Evolutionary conservation across 169 alveolate species (phyloP), one percentile per base, ranked within the genome.

Genomic region (Cystoisospora suis): DNA sequence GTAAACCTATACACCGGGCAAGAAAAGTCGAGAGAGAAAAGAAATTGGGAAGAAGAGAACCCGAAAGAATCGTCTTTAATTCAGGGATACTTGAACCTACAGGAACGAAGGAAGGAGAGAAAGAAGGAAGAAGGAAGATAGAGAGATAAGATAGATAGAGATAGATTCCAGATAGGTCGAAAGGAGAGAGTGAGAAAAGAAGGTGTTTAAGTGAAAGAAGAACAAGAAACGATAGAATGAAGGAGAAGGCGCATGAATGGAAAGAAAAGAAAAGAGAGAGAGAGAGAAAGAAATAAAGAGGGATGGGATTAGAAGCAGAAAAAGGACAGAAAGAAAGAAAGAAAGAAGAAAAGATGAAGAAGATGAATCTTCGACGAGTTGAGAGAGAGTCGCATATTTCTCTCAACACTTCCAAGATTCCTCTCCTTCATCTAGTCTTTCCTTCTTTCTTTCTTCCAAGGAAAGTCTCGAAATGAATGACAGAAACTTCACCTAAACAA

Each of bases 1-100:
- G 87, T 59, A 96, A 58, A 0, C 97, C 96, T n/a, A 94, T 34
- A 38, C 83, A 75, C 32, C 47, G 83, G 27, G 83, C 58, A 17
- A 75, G 32, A 38, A 94, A 61, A 29, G 96, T 92, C 61, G 72
- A 29, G 17, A 6, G 32, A 3, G 65, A 32, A 17, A 45, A 32
- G 27, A 56, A 95, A 81, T 92, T 81, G 91, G 93, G 93, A 32
- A 95, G 90, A 38, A 91, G 89, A 27, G 94, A 94, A 23, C 98
- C 98, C 29, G 97, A 94, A 72, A 96, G 89, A 0, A 95, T 95
- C 4, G 97, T 93, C 86, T 95, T 95, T 92, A 96, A 90, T 81
- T 96, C 98, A 5, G 98, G 98, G 47, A 96, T 95, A 20, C 98
- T 97, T 65, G 97, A 94, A 23, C 98, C 98, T 75, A 32, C 6